A percentile compares a stretch with the other conserved stretches of the same genome.
These are phyloP conservation scores for Aspergillus pseudoterreus DNA, from an alignment of 2,329 filamentous ascomycete genomes.

Conservation along the genomic window DNA sequence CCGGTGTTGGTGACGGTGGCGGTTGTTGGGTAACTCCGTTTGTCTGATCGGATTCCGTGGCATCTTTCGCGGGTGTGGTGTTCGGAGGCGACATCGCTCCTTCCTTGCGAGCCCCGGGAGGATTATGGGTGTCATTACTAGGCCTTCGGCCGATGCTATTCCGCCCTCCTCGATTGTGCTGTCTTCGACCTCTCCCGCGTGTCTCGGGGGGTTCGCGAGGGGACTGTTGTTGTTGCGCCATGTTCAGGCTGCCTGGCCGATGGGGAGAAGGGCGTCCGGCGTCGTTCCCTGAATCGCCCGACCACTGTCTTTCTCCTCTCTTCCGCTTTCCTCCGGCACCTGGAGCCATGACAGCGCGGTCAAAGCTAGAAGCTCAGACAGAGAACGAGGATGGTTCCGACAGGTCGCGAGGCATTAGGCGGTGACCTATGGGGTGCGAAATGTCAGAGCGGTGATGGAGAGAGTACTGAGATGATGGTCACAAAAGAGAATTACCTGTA, in stretches of 20 bases:
- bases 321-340: slow-evolving; percentile 54
- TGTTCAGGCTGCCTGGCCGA: slow-evolving; percentile 45
- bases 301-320: slow-evolving; percentile 44
- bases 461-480: neutral
- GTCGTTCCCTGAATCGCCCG: slow-evolving; percentile 40
- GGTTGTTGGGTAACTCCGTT: slow-evolving; percentile 22
- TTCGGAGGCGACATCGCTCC: slow-evolving; percentile 30
- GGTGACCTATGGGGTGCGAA: slow-evolving; percentile 12
- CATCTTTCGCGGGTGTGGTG: slow-evolving; percentile 24
- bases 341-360: slow-evolving; percentile 47
- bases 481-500: slow-evolving; percentile 7
- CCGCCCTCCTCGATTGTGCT: slow-evolving; percentile 37
- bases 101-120: slow-evolving; percentile 22
- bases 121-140: slow-evolving; percentile 33
- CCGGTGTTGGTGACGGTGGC: slow-evolving; percentile 17
- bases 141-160: slow-evolving; percentile 33
- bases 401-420: slow-evolving; percentile 33
- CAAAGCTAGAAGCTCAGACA: slow-evolving; percentile 24
- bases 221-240: slow-evolving; percentile 50
- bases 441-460: neutral
- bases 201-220: slow-evolving; percentile 35
- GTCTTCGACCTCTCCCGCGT: slow-evolving; percentile 36
- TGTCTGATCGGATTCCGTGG: slow-evolving; percentile 23
- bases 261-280: slow-evolving; percentile 44
- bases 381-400: slow-evolving; percentile 22